phyloP scores from a whole-genome alignment of 306 rosid genomes.

The Sicyos edulis region DNA sequence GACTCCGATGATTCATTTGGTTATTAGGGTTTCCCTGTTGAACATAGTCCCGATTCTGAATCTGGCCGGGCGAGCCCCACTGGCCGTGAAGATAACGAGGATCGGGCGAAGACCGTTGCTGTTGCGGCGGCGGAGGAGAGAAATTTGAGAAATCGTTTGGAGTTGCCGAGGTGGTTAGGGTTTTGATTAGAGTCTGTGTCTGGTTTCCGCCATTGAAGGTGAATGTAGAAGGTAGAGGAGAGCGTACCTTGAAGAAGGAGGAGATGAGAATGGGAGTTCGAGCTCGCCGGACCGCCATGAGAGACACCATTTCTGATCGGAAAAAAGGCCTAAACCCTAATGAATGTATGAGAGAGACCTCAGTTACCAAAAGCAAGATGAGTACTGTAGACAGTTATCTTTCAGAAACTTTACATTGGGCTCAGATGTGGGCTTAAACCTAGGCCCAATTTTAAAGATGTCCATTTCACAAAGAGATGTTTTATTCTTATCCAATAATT shows the following conservation, averaged over 20 bases:
- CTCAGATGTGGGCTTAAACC: background rate
- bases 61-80: conserved; percentile 31
- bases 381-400: background rate
- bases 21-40: conserved; percentile 18
- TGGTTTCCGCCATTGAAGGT: conserved; percentile 13
- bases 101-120: conserved; percentile 37
- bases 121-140: conserved; percentile 30
- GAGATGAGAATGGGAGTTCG: conserved; percentile 20
- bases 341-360: background rate
- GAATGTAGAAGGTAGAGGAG: conserved; percentile 22
- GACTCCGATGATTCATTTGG: conserved; percentile 23
- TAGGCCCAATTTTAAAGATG: background rate
- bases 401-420: conserved; percentile 1
- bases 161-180: conserved; percentile 46
- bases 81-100: conserved; percentile 27
- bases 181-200: conserved; percentile 22
- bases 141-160: conserved; percentile 40
- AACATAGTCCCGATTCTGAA: conserved; percentile 25
- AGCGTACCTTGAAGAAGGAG: conserved; percentile 39
- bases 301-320: conserved; percentile 32
- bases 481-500: too few species aligned
- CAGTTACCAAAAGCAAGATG: background rate
- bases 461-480: too few species aligned
- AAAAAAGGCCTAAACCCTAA: conserved; percentile 29
- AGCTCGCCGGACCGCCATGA: conserved; percentile 34